Conservation (phyloP, 2,329 filamentous ascomycete species). For the Conoideocrella luteorostrata region DNA sequence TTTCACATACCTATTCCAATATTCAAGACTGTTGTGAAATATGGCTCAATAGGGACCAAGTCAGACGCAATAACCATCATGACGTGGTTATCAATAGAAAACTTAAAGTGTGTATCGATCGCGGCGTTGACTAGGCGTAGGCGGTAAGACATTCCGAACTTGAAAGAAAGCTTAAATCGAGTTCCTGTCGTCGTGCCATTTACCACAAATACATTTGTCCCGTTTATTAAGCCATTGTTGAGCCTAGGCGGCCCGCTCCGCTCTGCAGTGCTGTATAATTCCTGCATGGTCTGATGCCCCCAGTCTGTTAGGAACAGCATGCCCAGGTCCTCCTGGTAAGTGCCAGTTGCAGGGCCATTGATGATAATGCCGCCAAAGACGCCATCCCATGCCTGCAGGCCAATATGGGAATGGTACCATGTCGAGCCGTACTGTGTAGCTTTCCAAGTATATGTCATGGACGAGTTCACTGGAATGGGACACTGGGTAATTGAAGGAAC, state of each 20-base stretch:
- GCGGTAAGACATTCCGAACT: slow-evolving; percentile 36
- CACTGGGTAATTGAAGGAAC: slow-evolving; percentile 45
- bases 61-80: slow-evolving; percentile 52
- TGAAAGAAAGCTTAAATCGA: slow-evolving; percentile 32
- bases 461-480: slow-evolving; percentile 42
- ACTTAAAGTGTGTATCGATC: slow-evolving; percentile 36
- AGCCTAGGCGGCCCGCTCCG: slow-evolving; percentile 18
- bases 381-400: slow-evolving; percentile 43
- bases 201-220: slow-evolving; percentile 30
- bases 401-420: slow-evolving; percentile 58
- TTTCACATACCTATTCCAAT: too few relatives aligned
- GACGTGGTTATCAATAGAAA: slow-evolving; percentile 49
- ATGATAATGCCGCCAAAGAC: slow-evolving; percentile 55
- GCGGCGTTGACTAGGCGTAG: slow-evolving; percentile 42
- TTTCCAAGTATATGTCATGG: slow-evolving; percentile 50
- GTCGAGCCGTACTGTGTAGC: slow-evolving; percentile 47
- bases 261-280: slow-evolving; percentile 6
- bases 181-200: too few relatives aligned
- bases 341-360: slow-evolving; percentile 49
- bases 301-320: slow-evolving; percentile 53
- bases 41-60: slow-evolving; percentile 51
- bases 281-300: slow-evolving; percentile 39
- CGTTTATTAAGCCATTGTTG: slow-evolving; percentile 40
- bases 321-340: slow-evolving; percentile 60
- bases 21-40: slow-evolving; percentile 39